Evolutionary conservation across 1,284 basidiomycete genomes (phyloP).

Genomic region (Rhodotorula sp.): DNA sequence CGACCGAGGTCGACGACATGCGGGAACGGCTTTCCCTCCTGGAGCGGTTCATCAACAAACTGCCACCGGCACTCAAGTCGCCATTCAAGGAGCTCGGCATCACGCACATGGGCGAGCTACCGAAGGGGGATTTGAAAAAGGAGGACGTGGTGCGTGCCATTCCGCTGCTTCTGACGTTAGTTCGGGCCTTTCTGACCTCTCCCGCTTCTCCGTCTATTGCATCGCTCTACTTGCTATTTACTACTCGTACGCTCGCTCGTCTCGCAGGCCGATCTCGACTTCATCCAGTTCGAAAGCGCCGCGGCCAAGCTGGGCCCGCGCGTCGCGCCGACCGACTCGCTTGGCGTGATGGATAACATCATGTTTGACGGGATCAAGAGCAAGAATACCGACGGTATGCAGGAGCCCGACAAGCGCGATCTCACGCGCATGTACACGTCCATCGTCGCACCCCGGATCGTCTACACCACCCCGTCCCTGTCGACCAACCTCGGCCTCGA

Average conservation of each 20-base stretch:
- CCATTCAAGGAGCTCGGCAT: conserved; percentile 26
- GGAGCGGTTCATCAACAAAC: conserved; percentile 27
- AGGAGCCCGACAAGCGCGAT: conserved; percentile 2
- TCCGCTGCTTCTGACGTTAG: too few relatives aligned
- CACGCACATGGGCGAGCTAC: neutral
- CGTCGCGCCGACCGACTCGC: conserved; percentile 12
- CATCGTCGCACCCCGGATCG: conserved; percentile 11
- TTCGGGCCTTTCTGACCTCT: neutral
- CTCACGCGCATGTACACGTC: conserved; percentile 19
- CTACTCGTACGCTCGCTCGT: too few relatives aligned
- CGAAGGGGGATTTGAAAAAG: neutral
- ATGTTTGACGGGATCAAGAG: conserved; percentile 1
- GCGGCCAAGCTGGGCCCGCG: too few relatives aligned
- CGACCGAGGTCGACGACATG: conserved; percentile 22
- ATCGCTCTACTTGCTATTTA: neutral
- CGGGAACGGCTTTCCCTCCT: conserved; percentile 6
- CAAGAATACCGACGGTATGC: neutral
- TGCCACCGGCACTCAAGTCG: conserved; percentile 7
- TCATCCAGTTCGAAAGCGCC: neutral
- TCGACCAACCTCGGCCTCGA: conserved; percentile 29
- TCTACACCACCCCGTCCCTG: conserved; percentile 5
- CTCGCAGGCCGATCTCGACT: neutral
- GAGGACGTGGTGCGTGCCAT: neutral
- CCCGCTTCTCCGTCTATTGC: neutral
- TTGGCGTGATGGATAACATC: conserved; percentile 21